These are phyloP conservation scores for Megacollybia marginata DNA, from an alignment of 768 basidiomycete species.

Conservation along the genomic window DNA sequence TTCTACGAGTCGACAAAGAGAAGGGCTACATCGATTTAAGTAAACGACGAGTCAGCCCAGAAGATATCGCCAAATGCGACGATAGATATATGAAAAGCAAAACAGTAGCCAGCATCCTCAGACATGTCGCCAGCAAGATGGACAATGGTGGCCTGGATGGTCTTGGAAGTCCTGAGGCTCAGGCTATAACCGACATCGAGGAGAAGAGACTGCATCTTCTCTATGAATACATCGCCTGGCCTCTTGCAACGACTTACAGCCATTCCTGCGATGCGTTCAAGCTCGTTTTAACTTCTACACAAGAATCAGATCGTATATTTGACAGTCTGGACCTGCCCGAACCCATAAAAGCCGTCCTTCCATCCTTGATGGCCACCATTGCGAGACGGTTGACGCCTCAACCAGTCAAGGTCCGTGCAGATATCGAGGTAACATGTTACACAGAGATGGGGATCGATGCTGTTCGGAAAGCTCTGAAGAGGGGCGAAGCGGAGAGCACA, in stretches of 20 bases:
- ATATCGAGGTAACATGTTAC: constrained; percentile 96
- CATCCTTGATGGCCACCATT: constrained; percentile 70
- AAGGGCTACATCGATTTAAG: constrained; percentile 99
- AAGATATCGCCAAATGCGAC: constrained; percentile 98
- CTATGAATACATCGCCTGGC: constrained; percentile 92
- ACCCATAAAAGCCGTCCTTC: constrained; percentile 39
- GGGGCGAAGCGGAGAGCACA: constrained; percentile 82
- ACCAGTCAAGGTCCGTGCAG: constrained; percentile 96
- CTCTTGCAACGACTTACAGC: constrained; percentile 84
- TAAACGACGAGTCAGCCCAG: constrained; percentile 94
- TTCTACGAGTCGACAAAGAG: constrained; percentile 96
- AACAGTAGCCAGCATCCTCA: constrained; percentile 87
- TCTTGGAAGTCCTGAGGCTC: constrained; percentile 16
- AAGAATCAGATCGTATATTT: constrained; percentile 72
- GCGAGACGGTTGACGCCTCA: constrained; percentile 95
- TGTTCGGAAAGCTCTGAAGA: constrained; percentile 85
- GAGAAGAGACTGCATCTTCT: constrained; percentile 78
- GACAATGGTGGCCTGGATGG: constrained; percentile 35
- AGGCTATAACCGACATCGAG: constrained; percentile 40
- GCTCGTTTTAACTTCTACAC: constrained; percentile 68
- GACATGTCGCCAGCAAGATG: constrained; percentile 84
- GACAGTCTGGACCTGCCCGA: constrained; percentile 37
- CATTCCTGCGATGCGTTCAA: constrained; percentile 99
- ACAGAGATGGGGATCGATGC: constrained; percentile 94
- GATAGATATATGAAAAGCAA: constrained; percentile 98